phyloP scores from a whole-genome alignment of 495 filamentous ascomycete genomes.

The Neurospora intermedia region DNA sequence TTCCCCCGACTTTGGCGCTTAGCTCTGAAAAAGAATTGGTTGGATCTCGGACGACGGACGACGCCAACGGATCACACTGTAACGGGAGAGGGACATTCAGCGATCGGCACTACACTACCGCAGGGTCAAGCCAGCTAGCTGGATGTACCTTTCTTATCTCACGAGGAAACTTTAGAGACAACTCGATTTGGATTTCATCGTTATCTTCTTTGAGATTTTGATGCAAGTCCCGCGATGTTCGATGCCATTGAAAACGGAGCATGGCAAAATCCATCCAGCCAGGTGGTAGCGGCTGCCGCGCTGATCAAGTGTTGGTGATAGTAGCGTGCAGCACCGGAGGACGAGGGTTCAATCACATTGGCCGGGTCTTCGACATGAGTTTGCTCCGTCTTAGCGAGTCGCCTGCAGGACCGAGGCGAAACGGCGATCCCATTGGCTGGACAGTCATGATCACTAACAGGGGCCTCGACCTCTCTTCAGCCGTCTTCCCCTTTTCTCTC shows the following conservation, averaged over 20 bases:
- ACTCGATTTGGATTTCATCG: not conserved
- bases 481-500: conserved; percentile 12
- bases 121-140: not conserved
- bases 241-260: not conserved
- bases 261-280: not conserved
- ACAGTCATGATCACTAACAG: conserved; percentile 9
- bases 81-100: not conserved
- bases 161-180: not conserved
- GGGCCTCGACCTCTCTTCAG: conserved; percentile 17
- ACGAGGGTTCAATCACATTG: conserved; percentile 6
- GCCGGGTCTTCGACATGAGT: conserved; percentile 11
- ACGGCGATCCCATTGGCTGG: conserved; percentile 16
- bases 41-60: not conserved
- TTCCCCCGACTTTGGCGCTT: conserved; percentile 6
- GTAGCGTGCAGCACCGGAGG: not conserved
- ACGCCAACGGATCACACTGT: not conserved
- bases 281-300: not conserved
- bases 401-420: conserved; percentile 20
- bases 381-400: conserved; percentile 19
- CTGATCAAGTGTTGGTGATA: conserved; percentile 5
- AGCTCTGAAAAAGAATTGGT: conserved; percentile 11
- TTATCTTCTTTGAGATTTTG: not conserved
- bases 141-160: not conserved
- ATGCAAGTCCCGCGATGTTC: not conserved
- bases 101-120: not conserved